Conservation (phyloP, 352 stramenopile species). For the Phytophthora kernoviae region DNA sequence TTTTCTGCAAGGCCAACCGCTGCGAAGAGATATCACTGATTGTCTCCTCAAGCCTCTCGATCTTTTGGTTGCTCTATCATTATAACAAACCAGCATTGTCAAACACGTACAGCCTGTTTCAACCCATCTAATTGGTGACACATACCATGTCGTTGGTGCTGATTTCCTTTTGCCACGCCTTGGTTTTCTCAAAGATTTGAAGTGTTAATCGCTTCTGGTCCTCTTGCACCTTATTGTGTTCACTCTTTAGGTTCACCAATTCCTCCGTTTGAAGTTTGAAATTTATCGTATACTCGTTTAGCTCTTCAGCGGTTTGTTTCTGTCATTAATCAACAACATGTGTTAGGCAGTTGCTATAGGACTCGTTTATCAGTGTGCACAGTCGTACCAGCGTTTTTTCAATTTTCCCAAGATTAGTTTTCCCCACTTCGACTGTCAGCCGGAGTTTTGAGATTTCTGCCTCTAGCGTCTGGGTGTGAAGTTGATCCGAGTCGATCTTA, state of each 20-base stretch:
- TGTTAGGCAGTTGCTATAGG: constrained; percentile 1
- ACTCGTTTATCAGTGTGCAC: neutral
- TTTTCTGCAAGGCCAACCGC: constrained; percentile 39
- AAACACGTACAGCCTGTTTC: neutral
- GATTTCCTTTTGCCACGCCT: constrained; percentile 73
- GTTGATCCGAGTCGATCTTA: constrained; percentile 74
- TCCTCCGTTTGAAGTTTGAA: constrained; percentile 40
- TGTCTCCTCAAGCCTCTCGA: constrained; percentile 43
- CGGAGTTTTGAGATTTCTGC: constrained; percentile 69
- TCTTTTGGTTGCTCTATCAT: constrained; percentile 51
- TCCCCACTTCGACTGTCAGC: constrained; percentile 65
- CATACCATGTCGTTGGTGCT: constrained; percentile 51
- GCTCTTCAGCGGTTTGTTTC: constrained; percentile 61
- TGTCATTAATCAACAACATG: constrained; percentile 13
- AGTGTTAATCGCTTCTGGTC: constrained; percentile 60
- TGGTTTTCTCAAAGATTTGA: constrained; percentile 75
- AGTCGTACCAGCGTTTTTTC: constrained; percentile 55
- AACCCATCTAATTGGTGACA: constrained; percentile 1
- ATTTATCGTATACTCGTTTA: constrained; percentile 42
- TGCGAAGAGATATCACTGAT: constrained; percentile 38
- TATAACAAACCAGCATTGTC: neutral
- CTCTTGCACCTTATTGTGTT: constrained; percentile 48
- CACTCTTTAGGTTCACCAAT: constrained; percentile 32
- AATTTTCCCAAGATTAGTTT: constrained; percentile 47
- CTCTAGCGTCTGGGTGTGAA: constrained; percentile 65